phyloP scores from a whole-genome alignment of 2,329 filamentous ascomycete genomes.

The Aspergillus sojae region DNA sequence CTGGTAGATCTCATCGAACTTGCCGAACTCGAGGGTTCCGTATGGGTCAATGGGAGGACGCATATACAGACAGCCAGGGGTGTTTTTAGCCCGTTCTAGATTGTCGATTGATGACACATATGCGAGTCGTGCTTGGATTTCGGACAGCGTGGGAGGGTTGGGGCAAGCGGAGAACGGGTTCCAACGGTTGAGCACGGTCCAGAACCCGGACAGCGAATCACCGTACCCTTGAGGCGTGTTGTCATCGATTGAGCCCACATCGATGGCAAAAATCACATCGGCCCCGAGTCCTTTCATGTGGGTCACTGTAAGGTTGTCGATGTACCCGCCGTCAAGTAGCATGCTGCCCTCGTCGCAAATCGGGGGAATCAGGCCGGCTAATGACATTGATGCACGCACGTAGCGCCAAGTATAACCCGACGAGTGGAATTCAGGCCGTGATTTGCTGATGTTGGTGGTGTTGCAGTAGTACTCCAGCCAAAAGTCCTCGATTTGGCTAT shows the following conservation, averaged over 20 bases:
- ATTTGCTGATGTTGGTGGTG: constrained; percentile 97
- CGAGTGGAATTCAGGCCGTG: constrained; percentile 87
- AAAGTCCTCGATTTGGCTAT: constrained; percentile 97
- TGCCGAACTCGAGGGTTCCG: constrained; percentile 92
- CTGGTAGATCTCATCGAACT: constrained; percentile 95
- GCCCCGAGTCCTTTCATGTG: constrained; percentile 96
- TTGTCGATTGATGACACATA: constrained; percentile 96
- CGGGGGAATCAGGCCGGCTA: constrained; percentile 88
- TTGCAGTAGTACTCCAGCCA: constrained; percentile 99
- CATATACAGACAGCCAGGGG: constrained; percentile 93
- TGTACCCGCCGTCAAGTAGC: constrained; percentile 93
- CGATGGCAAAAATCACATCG: constrained; percentile 92
- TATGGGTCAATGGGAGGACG: constrained; percentile 91
- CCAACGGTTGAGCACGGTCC: constrained; percentile 95
- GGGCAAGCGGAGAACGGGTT: constrained; percentile 88
- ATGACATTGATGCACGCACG: constrained; percentile 92
- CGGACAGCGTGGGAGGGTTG: constrained; percentile 90
- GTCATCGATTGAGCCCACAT: constrained; percentile 91
- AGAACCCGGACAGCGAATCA: constrained; percentile 90
- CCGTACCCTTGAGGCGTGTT: constrained; percentile 90
- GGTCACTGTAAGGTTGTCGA: constrained; percentile 94
- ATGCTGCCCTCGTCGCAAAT: constrained; percentile 96
- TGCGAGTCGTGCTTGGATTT: constrained; percentile 92
- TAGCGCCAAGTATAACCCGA: constrained; percentile 98
- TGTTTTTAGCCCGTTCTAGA: constrained; percentile 87